Percentiles rank a stretch among this genome's conserved stretches.
Conservation (phyloP, 257 asterid genomes). For the Galeopsis tetrahit region DNA sequence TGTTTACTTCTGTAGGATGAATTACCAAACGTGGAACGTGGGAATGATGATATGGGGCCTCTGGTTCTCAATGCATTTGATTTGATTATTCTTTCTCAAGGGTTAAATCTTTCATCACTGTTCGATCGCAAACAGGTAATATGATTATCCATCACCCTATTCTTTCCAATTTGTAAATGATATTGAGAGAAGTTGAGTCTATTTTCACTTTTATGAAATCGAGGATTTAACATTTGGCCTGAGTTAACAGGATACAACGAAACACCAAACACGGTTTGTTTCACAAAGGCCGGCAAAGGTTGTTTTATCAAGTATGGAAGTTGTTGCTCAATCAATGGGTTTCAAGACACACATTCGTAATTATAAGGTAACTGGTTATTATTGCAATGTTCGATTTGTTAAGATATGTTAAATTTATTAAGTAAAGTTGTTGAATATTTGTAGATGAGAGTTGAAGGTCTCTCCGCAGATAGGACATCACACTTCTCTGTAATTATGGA, state of each 20-base stretch:
- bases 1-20: constrained; percentile 63
- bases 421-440: constrained; percentile 26
- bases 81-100: constrained; percentile 93
- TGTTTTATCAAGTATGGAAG: constrained; percentile 94
- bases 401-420: neutral
- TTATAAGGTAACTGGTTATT: constrained; percentile 63
- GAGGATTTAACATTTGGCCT: constrained; percentile 25
- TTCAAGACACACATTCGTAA: constrained; percentile 96
- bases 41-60: constrained; percentile 76
- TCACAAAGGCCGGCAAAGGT: constrained; percentile 92
- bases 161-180: neutral
- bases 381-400: neutral
- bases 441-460: constrained; percentile 98
- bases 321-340: constrained; percentile 98
- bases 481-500: constrained; percentile 90
- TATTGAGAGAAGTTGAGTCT: neutral
- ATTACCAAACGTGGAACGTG: constrained; percentile 52
- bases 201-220: constrained; percentile 5
- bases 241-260: constrained; percentile 64
- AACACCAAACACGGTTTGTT: constrained; percentile 88
- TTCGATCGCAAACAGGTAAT: constrained; percentile 89
- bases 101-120: constrained; percentile 81
- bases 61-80: constrained; percentile 94
- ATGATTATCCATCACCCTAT: neutral
- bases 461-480: constrained; percentile 73